phyloP scores from a whole-genome alignment of 2,329 filamentous ascomycete genomes.

The Penicillium sp. region DNA sequence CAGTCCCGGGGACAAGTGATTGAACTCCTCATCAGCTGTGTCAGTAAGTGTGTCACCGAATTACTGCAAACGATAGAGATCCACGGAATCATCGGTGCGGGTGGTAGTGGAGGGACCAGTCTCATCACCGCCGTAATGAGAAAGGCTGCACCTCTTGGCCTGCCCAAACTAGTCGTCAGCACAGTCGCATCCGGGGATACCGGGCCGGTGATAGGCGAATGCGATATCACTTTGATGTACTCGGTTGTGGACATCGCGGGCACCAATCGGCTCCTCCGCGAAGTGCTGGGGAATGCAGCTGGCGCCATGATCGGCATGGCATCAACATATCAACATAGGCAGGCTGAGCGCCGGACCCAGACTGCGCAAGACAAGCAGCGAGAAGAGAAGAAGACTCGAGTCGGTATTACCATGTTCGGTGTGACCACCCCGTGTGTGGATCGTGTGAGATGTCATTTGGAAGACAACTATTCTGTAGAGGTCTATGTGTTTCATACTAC shows the following conservation, averaged over 20 bases:
- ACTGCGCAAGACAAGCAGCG: neutral
- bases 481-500: neutral
- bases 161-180: neutral
- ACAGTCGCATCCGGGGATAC: neutral
- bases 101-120: neutral
- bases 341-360: neutral
- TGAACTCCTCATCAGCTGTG: neutral
- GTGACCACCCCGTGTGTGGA: neutral
- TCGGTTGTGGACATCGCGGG: neutral
- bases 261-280: neutral
- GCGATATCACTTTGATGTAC: constrained; percentile 3
- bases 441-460: neutral
- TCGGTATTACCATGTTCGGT: constrained; percentile 1
- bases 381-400: neutral
- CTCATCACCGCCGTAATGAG: constrained; percentile 1
- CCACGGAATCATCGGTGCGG: neutral
- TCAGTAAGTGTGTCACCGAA: neutral
- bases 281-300: neutral
- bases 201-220: neutral
- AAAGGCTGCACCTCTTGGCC: neutral
- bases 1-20: neutral
- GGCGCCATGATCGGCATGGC: neutral
- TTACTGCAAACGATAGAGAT: neutral
- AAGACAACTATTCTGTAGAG: neutral
- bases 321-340: neutral